A percentile compares a stretch with the other conserved stretches of the same genome.
Evolutionary conservation across 108 stramenopile species (phyloP).

Genomic region (Skeletonema potamos): DNA sequence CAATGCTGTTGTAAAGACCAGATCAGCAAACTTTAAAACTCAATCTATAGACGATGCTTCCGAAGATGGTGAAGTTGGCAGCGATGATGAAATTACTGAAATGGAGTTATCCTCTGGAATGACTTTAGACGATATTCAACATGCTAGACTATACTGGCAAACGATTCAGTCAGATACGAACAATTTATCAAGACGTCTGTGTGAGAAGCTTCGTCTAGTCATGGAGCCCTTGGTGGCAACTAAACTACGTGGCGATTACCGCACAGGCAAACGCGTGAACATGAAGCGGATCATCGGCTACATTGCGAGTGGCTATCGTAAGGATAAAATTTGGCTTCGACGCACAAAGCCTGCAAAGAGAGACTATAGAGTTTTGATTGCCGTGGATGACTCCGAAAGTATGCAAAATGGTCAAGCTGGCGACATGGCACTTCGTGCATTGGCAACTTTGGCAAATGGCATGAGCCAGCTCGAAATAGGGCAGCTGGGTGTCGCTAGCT

Average conservation of each 20-base stretch:
- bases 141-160: slow-evolving; percentile 67
- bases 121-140: slow-evolving; percentile 39
- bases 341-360: slow-evolving; percentile 98
- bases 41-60: slow-evolving; percentile 12
- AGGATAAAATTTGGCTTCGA: slow-evolving; percentile 99
- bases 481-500: slow-evolving; percentile 92
- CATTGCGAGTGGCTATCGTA: slow-evolving; percentile 97
- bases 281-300: slow-evolving; percentile 99
- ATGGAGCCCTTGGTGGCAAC: slow-evolving; percentile 96
- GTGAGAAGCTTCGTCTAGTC: slow-evolving; percentile 96
- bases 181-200: slow-evolving; percentile 83
- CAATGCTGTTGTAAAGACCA: neutral
- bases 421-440: slow-evolving; percentile 86
- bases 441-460: slow-evolving; percentile 89
- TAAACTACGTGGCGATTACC: slow-evolving; percentile 95
- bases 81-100: slow-evolving; percentile 43
- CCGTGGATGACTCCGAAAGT: slow-evolving; percentile 96
- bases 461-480: slow-evolving; percentile 97
- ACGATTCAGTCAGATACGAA: slow-evolving; percentile 78
- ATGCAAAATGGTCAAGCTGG: slow-evolving; percentile 94
- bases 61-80: slow-evolving; percentile 45
- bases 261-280: slow-evolving; percentile 98
- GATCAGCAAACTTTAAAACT: slow-evolving; percentile 28
- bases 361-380: slow-evolving; percentile 93
- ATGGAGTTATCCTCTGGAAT: slow-evolving; percentile 41